Evolutionary conservation across 305 asterid species (phyloP).

Genomic region (Solanum chacoense): DNA sequence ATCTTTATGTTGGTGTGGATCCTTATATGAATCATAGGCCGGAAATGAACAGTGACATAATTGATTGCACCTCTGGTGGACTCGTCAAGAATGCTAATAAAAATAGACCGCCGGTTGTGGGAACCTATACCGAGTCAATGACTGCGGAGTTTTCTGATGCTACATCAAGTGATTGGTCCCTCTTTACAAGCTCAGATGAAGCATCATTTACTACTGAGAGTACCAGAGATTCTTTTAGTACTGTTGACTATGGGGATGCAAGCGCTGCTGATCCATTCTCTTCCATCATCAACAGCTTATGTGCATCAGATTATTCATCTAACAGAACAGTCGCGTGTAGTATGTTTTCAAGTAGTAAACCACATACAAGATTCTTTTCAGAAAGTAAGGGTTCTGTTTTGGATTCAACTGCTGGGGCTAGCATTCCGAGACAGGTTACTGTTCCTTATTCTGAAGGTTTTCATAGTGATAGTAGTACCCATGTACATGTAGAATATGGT

Average conservation of each 20-base stretch:
- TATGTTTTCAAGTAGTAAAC: constrained; percentile 27
- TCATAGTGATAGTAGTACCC: constrained; percentile 6
- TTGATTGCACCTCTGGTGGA: constrained; percentile 12
- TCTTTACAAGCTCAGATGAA: constrained; percentile 70
- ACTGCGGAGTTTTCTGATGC: constrained; percentile 43
- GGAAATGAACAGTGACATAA: background rate
- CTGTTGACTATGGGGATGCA: constrained; percentile 38
- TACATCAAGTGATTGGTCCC: constrained; percentile 59
- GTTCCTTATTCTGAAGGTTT: constrained; percentile 3
- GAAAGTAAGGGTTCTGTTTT: constrained; percentile 32
- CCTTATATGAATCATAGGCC: constrained; percentile 13
- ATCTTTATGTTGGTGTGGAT: constrained; percentile 3
- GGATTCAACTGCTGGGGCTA: constrained; percentile 11
- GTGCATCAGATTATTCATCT: constrained; percentile 26
- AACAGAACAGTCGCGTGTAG: constrained; percentile 37
- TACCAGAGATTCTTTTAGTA: constrained; percentile 73
- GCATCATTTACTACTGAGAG: constrained; percentile 81
- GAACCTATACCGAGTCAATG: constrained; percentile 14
- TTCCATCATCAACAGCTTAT: constrained; percentile 36
- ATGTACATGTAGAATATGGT: constrained; percentile 21
- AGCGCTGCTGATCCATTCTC: constrained; percentile 31
- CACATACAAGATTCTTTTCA: constrained; percentile 36
- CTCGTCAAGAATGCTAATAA: constrained; percentile 22
- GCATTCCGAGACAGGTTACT: background rate
- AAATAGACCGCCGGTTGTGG: constrained; percentile 18